phyloP scores from a whole-genome alignment of 2,329 filamentous ascomycete species.

The Fusarium armeniacum region DNA sequence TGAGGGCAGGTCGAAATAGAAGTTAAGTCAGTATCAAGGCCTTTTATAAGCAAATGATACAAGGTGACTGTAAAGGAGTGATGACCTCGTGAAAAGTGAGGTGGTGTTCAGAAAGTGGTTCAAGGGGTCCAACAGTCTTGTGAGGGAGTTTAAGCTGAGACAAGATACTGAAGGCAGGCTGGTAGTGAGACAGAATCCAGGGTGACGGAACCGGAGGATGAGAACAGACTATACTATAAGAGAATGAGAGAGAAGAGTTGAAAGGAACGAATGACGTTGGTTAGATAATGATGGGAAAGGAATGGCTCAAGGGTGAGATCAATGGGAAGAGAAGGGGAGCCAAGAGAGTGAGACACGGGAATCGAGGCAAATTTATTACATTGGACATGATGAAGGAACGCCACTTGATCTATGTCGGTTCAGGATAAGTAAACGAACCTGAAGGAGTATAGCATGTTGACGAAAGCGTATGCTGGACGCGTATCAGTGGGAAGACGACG shows the following conservation, averaged over 20 bases:
- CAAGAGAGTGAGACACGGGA: constrained; percentile 23
- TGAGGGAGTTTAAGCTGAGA: constrained; percentile 24
- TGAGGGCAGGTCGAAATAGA: constrained; percentile 3
- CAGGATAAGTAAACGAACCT: constrained; percentile 1
- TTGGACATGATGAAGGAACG: constrained; percentile 19
- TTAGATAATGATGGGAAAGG: constrained; percentile 25
- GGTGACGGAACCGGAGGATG: constrained; percentile 29
- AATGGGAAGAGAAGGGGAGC: constrained; percentile 17
- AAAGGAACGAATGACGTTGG: constrained; percentile 33
- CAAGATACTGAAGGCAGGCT: constrained; percentile 44
- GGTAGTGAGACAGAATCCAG: constrained; percentile 22
- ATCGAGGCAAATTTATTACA: constrained; percentile 37
- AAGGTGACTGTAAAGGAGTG: constrained; percentile 17
- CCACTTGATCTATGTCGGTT: constrained; percentile 18
- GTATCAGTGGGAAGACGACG: constrained; percentile 13
- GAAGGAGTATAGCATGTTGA: constrained; percentile 24
- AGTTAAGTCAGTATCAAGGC: constrained; percentile 13
- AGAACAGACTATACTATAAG: constrained; percentile 26
- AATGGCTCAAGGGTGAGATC: constrained; percentile 30
- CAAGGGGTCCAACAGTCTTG: constrained; percentile 20
- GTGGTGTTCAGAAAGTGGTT: constrained; percentile 16
- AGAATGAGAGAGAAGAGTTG: constrained; percentile 37
- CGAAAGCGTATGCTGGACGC: constrained; percentile 32
- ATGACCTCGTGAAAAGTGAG: constrained; percentile 28
- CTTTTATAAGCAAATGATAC: constrained; percentile 35